Evolutionary conservation across 2,329 filamentous ascomycete genomes (phyloP).

Genomic region (Mariannaea elegans): DNA sequence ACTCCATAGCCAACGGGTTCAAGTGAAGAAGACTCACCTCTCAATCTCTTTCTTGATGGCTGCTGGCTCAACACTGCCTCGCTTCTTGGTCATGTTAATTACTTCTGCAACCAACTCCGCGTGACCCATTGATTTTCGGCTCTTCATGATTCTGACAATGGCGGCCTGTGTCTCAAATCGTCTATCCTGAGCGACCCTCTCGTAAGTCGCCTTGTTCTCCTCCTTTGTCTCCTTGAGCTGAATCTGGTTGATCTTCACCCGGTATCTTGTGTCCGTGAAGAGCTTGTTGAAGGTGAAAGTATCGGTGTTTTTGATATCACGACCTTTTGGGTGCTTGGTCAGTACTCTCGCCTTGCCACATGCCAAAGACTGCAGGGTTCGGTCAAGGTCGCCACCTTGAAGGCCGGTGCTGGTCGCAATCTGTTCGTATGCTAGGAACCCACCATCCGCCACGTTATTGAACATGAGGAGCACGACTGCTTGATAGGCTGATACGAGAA

Average conservation of each 20-base stretch:
- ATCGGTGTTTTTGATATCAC: conserved; percentile 81
- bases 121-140: conserved; percentile 85
- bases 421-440: conserved; percentile 76
- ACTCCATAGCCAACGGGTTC: neutral
- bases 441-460: conserved; percentile 71
- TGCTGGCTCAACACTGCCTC: conserved; percentile 83
- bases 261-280: conserved; percentile 84
- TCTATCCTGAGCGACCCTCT: conserved; percentile 86
- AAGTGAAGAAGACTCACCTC: conserved; percentile 67
- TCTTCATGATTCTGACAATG: conserved; percentile 97
- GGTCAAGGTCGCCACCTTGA: conserved; percentile 79
- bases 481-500: conserved; percentile 92
- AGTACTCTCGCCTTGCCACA: conserved; percentile 89
- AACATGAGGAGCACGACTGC: conserved; percentile 91
- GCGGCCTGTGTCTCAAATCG: conserved; percentile 98
- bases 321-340: conserved; percentile 83
- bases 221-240: conserved; percentile 95
- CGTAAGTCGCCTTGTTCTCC: conserved; percentile 94
- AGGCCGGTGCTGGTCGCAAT: conserved; percentile 80
- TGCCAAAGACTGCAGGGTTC: conserved; percentile 93
- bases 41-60: conserved; percentile 99
- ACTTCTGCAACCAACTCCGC: conserved; percentile 90
- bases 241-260: conserved; percentile 98
- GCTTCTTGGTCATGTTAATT: conserved; percentile 86
- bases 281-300: conserved; percentile 82